phyloP scores from a whole-genome alignment of 2,329 filamentous ascomycete genomes.

The Cladophialophora yegresii region DNA sequence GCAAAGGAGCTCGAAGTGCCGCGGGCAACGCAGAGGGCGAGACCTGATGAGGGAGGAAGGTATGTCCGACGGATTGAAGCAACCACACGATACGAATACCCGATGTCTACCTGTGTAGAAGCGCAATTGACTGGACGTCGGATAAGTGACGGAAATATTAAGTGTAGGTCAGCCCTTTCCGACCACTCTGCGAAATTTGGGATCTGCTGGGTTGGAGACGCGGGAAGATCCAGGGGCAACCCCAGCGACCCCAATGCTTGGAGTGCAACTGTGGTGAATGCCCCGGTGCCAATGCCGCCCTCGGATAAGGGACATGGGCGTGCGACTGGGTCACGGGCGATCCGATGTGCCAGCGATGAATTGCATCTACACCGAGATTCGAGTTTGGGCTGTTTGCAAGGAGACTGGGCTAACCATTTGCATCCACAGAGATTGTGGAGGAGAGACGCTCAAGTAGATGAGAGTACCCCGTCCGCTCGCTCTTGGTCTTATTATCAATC shows the following conservation, averaged over 20 bases:
- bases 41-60: not conserved
- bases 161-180: constrained; percentile 3
- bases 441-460: not conserved
- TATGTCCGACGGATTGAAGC: not conserved
- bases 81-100: not conserved
- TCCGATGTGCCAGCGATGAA: too few relatives aligned
- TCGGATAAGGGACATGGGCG: constrained; percentile 6
- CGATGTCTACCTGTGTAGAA: not conserved
- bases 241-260: not conserved
- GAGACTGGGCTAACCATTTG: not conserved
- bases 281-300: not conserved
- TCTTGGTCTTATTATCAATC: not conserved
- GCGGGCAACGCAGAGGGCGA: not conserved
- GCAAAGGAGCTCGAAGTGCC: not conserved
- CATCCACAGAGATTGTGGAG: constrained; percentile 5
- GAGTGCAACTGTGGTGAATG: not conserved
- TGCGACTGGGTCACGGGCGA: not conserved
- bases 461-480: not conserved
- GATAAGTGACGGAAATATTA: constrained; percentile 1
- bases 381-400: not conserved
- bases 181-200: not conserved
- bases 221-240: constrained; percentile 13
- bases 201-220: constrained; percentile 11
- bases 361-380: not conserved
- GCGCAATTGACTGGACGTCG: not conserved